Conservation (phyloP, 2,329 filamentous ascomycete genomes). For the Penicillium sp. region DNA sequence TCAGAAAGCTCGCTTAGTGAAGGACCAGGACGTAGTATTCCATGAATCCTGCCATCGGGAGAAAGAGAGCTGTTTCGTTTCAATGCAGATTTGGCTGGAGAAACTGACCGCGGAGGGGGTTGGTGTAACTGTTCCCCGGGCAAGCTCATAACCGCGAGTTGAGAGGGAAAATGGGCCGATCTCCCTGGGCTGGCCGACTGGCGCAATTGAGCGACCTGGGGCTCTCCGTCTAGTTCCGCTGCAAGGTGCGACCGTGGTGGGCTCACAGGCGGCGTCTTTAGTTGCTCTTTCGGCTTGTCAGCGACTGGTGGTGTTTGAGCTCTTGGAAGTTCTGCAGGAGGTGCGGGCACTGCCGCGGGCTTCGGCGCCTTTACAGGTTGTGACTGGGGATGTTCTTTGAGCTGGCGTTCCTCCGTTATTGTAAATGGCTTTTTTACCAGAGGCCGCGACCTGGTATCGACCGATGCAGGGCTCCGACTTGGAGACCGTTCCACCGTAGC, state of each 20-base stretch:
- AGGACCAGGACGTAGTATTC: conserved; percentile 31
- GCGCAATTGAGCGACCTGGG: conserved; percentile 31
- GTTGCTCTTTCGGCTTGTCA: conserved; percentile 16
- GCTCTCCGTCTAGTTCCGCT: conserved; percentile 20
- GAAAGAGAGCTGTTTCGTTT: conserved; percentile 56
- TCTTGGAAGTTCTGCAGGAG: conserved; percentile 12
- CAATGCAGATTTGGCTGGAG: conserved; percentile 66
- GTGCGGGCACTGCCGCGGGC: background rate
- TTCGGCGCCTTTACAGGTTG: conserved; percentile 5
- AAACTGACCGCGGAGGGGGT: conserved; percentile 63
- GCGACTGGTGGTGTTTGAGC: conserved; percentile 20
- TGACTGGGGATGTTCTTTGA: conserved; percentile 39
- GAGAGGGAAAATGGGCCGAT: conserved; percentile 61
- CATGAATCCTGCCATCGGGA: conserved; percentile 35
- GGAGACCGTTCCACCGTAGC: background rate
- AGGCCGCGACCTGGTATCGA: conserved; percentile 5
- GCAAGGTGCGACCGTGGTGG: conserved; percentile 28
- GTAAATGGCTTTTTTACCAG: conserved; percentile 44
- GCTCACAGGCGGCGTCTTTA: conserved; percentile 24
- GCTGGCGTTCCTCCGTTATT: conserved; percentile 48
- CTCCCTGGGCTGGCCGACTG: conserved; percentile 58
- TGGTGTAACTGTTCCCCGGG: conserved; percentile 57
- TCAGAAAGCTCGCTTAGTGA: conserved; percentile 62
- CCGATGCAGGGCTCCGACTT: conserved; percentile 1
- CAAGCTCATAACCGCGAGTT: conserved; percentile 52